Base-by-base conservation (phyloP, 805 yeast genomes). In the Crinitomyces ghanaensis region DNA sequence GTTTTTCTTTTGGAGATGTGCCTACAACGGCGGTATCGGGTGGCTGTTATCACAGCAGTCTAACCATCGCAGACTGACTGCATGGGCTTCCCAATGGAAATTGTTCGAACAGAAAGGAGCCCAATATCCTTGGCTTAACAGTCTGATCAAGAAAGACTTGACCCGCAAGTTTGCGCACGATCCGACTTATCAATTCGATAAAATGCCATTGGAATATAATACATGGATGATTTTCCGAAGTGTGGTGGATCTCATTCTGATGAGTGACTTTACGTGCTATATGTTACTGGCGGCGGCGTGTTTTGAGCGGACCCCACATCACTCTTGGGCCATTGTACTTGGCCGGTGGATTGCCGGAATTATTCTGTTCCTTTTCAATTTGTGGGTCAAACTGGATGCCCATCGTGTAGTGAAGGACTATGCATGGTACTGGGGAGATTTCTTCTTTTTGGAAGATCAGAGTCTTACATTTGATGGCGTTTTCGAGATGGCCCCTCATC, bases 391-490 rank as follows among this genome's bases (percentile, higher is more conserved):
- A 53, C 59, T 81, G 16, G 86, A 83, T 53, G 93, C 93, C 21
- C 94, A 82, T 53, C 68, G 85, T 43, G 85, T 82, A 13, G 85
- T 82, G 38, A 81, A 82, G 53, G 94, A 82, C 51, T 82, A 75
- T 51, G 94, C 94, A 7, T 82, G 94, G 94, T 82, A 82, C 56
- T 82, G 94, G 94, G 94, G 94, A 18, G 94, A 83, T 56, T 82
- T 82, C 59, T 82, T 82, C 66, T 82, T 82, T 59, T 62, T 84
- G 35, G 80, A 79, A 51, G 74, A 72, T 36, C 56, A 65, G 27
- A 77, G 77, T 38, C 65, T 82, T 46, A 77, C 81, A 19, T 82
- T 82, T 56, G 93, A 83, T 53, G 94, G 93, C 26, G 91, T 82
- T 6, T 82, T 81, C 54, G 88, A 82, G 54, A 68, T 82, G 66